phyloP scores from a whole-genome alignment of 2,329 filamentous ascomycete species.

The Claviceps spartinae region DNA sequence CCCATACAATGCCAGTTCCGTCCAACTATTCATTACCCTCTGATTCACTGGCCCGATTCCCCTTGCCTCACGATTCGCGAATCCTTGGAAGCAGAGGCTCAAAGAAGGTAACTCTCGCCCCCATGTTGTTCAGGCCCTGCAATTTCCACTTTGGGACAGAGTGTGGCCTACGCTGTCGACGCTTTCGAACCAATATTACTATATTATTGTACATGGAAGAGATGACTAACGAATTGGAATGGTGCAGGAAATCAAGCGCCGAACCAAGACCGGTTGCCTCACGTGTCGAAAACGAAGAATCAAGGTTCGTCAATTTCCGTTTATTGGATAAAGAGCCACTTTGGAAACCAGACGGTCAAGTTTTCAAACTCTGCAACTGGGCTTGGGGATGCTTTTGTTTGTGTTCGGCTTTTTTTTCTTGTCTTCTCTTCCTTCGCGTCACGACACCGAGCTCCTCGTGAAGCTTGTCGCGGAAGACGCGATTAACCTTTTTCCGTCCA shows the following conservation, averaged over 20 bases:
- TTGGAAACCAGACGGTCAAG: too few species aligned
- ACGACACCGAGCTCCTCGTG: neutral
- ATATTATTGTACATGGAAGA: neutral
- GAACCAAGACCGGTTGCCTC: slow-evolving; percentile 49
- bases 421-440: neutral
- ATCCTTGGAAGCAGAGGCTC: slow-evolving; percentile 35
- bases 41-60: slow-evolving; percentile 31
- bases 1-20: slow-evolving; percentile 21
- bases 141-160: too few species aligned
- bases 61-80: slow-evolving; percentile 35
- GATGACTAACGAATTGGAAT: slow-evolving; percentile 3
- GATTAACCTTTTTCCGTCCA: slow-evolving; percentile 3
- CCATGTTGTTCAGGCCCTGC: neutral
- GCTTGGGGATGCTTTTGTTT: slow-evolving; percentile 7
- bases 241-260: slow-evolving; percentile 46
- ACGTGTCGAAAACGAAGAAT: slow-evolving; percentile 49
- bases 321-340: neutral
- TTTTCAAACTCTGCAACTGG: too few species aligned
- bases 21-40: slow-evolving; percentile 28
- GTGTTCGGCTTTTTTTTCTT: neutral
- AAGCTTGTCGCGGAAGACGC: neutral
- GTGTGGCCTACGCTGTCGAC: too few species aligned
- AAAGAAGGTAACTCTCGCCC: slow-evolving; percentile 38
- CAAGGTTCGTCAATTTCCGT: slow-evolving; percentile 33
- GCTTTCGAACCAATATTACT: neutral